Conservation (phyloP, 352 stramenopile genomes). For the Thalassiosira hispida region DNA sequence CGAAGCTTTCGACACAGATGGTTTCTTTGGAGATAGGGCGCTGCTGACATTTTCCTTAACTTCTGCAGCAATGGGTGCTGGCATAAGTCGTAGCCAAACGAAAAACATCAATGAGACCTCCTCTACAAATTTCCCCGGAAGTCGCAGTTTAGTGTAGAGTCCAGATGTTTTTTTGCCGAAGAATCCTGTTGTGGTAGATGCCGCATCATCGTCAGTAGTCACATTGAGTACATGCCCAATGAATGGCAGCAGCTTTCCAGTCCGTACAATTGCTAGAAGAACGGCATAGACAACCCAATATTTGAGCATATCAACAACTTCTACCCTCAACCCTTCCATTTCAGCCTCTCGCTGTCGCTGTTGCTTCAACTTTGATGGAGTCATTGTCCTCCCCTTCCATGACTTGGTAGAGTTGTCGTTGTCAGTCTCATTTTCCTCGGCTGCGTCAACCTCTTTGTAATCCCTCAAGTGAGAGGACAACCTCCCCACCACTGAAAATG, state of each 20-base stretch:
- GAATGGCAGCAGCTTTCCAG: conserved; percentile 62
- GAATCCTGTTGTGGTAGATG: neutral
- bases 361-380: conserved; percentile 44
- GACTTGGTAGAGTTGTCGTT: conserved; percentile 13
- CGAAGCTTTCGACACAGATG: neutral
- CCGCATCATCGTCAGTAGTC: conserved; percentile 1
- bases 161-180: conserved; percentile 20
- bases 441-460: conserved; percentile 18
- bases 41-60: no score
- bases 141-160: conserved; percentile 29
- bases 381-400: conserved; percentile 6
- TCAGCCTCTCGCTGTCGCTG: conserved; percentile 39
- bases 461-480: conserved; percentile 40
- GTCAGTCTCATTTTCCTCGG: conserved; percentile 9
- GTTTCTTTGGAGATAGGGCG: conserved; percentile 1
- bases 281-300: conserved; percentile 79
- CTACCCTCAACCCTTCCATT: conserved; percentile 33
- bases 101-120: conserved; percentile 73
- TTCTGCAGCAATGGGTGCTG: conserved; percentile 43
- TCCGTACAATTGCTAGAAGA: conserved; percentile 50
- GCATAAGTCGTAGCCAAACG: conserved; percentile 74
- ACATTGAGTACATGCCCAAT: conserved; percentile 57
- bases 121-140: conserved; percentile 38
- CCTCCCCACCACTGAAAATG: conserved; percentile 49
- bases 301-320: conserved; percentile 59